Conservation (phyloP, 2,329 filamentous ascomycete species). For the Raffaelea arxii region DNA sequence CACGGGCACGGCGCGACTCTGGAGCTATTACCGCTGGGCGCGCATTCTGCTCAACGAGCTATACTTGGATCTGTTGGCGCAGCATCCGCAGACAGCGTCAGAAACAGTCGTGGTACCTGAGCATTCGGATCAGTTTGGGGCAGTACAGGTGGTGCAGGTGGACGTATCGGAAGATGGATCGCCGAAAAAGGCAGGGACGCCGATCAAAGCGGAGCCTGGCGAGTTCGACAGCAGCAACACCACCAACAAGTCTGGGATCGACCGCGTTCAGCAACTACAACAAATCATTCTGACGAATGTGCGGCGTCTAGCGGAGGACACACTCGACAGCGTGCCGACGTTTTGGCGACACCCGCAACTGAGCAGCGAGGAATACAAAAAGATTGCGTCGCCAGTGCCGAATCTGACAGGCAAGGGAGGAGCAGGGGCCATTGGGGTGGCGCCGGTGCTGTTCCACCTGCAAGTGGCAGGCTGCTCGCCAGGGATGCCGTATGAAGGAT, state of each 20-base stretch:
- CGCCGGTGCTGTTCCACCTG: conserved; percentile 38
- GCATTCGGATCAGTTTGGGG: not conserved
- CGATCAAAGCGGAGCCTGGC: not conserved
- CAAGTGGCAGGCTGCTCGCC: conserved; percentile 36
- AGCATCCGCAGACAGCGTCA: conserved; percentile 20
- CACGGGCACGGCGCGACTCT: conserved; percentile 43
- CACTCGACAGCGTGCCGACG: conserved; percentile 34
- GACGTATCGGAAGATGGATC: not conserved
- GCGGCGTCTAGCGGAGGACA: conserved; percentile 30
- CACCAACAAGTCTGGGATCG: too few species aligned
- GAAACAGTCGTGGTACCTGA: not conserved
- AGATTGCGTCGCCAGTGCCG: conserved; percentile 21
- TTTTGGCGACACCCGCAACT: conserved; percentile 43
- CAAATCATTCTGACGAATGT: conserved; percentile 24
- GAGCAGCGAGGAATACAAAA: conserved; percentile 14
- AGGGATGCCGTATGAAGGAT: conserved; percentile 30
- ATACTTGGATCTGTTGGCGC: conserved; percentile 30
- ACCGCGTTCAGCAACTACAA: not conserved
- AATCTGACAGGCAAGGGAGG: conserved; percentile 23
- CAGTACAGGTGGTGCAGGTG: too few species aligned
- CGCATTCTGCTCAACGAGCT: conserved; percentile 43
- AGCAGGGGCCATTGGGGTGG: conserved; percentile 36
- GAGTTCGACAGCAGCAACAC: not conserved
- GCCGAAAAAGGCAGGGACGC: not conserved
- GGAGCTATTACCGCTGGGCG: conserved; percentile 50